Conservation (phyloP, 192 early-diverging fungal genomes). For the Linnemannia zychae region DNA sequence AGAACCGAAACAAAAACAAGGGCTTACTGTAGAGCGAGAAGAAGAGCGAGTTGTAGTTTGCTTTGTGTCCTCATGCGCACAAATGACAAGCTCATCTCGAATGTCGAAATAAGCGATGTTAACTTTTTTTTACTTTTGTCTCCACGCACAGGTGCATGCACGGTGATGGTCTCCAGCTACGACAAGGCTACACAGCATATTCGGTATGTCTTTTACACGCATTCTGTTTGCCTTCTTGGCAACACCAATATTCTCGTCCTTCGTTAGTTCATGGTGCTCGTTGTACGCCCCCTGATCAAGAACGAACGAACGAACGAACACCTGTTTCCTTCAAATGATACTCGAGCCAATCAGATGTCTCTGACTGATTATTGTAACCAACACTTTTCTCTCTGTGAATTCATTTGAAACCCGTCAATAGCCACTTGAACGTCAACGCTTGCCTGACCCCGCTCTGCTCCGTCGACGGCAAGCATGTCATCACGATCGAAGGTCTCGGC, state of each 20-base stretch:
- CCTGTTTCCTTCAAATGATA: not conserved
- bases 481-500: constrained; percentile 87
- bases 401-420: constrained; percentile 1
- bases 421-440: constrained; percentile 61
- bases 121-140: not conserved
- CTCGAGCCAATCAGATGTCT: not conserved
- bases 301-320: not conserved
- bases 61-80: too few relatives aligned
- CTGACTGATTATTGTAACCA: not conserved
- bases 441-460: constrained; percentile 81
- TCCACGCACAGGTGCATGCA: constrained; percentile 71
- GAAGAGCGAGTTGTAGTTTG: too few relatives aligned
- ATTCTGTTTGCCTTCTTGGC: not conserved
- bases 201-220: constrained; percentile 41
- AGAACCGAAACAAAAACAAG: too few relatives aligned
- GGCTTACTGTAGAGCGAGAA: too few relatives aligned
- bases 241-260: not conserved
- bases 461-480: constrained; percentile 84
- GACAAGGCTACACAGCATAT: constrained; percentile 58
- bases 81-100: not conserved
- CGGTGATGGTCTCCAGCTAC: constrained; percentile 81
- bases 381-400: not conserved
- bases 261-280: not conserved
- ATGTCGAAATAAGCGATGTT: not conserved
- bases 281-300: not conserved